A percentile compares a stretch with the other conserved stretches of the same genome.
phyloP scores from a whole-genome alignment of 2,329 filamentous ascomycete species.

The Hortaea sp. region DNA sequence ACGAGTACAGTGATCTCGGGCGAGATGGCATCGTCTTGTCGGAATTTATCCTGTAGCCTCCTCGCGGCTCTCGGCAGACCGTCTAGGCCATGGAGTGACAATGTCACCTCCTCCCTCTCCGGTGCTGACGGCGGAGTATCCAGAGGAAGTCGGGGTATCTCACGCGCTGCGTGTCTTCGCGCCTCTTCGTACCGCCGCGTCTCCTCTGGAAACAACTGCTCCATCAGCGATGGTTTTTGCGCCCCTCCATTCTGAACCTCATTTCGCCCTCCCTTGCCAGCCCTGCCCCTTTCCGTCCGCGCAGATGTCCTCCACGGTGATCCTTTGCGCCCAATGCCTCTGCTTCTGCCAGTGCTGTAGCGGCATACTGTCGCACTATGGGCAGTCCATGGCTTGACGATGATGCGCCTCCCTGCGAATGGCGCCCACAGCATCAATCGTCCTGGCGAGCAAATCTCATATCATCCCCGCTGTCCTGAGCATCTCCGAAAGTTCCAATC shows the following conservation, averaged over 20 bases:
- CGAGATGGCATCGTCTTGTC: background rate
- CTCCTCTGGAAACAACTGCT: conserved; percentile 48
- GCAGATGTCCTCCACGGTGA: background rate
- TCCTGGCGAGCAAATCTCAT: background rate
- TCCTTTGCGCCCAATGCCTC: background rate
- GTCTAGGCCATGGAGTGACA: background rate
- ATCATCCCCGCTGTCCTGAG: background rate
- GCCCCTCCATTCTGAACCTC: background rate
- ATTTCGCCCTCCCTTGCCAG: background rate
- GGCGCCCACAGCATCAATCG: background rate
- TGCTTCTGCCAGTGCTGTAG: background rate
- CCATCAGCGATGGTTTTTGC: conserved; percentile 30
- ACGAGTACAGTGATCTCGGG: conserved; percentile 36
- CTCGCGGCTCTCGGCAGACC: background rate
- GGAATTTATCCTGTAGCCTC: conserved; percentile 9
- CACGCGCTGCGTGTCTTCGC: conserved; percentile 12
- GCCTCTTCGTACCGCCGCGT: conserved; percentile 20
- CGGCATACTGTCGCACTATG: background rate
- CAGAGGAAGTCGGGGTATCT: conserved; percentile 26
- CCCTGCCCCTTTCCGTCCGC: background rate
- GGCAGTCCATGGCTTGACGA: background rate
- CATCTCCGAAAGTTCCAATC: background rate
- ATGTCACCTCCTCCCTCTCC: background rate
- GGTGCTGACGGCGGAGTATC: conserved; percentile 5
- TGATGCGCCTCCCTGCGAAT: background rate